Percentiles rank a stretch among this genome's conserved stretches.
Evolutionary conservation across 2,329 filamentous ascomycete genomes (phyloP).

Genomic region (Spiromastix sp.): DNA sequence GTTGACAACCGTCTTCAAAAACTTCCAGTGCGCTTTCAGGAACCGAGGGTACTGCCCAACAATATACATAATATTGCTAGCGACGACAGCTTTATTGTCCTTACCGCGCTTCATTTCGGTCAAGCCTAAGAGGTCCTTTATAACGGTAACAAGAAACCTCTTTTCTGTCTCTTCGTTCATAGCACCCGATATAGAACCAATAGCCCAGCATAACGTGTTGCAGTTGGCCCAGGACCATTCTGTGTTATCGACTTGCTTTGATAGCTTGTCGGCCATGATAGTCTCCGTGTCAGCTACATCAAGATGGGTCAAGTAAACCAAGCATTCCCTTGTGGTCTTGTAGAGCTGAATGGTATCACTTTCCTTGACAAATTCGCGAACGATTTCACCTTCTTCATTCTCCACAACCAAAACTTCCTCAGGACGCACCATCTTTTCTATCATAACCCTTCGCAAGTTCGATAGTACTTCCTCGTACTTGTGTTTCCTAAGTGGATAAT

Average conservation of each 20-base stretch:
- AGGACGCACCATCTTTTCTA: constrained; percentile 98
- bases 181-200: constrained; percentile 93
- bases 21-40: constrained; percentile 99
- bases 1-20: constrained; percentile 98
- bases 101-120: constrained; percentile 99
- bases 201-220: constrained; percentile 99
- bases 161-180: constrained; percentile 99
- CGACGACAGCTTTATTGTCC: constrained; percentile 98
- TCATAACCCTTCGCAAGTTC: constrained; percentile 94
- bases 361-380: constrained; percentile 98
- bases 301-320: constrained; percentile 94
- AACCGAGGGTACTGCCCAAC: constrained; percentile 97
- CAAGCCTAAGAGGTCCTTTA: constrained; percentile 91
- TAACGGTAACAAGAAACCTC: constrained; percentile 94
- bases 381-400: constrained; percentile 98
- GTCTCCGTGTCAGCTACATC: constrained; percentile 96
- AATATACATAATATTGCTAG: constrained; percentile 99
- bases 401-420: constrained; percentile 99
- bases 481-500: constrained; percentile 92
- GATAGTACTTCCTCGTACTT: constrained; percentile 93
- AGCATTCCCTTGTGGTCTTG: constrained; percentile 94
- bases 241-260: constrained; percentile 83
- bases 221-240: constrained; percentile 99
- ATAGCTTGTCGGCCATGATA: constrained; percentile 98
- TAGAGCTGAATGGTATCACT: constrained; percentile 98